Evolutionary conservation across 2,329 filamentous ascomycete species (phyloP).

Genomic region (Aspergillus spinulosporus): DNA sequence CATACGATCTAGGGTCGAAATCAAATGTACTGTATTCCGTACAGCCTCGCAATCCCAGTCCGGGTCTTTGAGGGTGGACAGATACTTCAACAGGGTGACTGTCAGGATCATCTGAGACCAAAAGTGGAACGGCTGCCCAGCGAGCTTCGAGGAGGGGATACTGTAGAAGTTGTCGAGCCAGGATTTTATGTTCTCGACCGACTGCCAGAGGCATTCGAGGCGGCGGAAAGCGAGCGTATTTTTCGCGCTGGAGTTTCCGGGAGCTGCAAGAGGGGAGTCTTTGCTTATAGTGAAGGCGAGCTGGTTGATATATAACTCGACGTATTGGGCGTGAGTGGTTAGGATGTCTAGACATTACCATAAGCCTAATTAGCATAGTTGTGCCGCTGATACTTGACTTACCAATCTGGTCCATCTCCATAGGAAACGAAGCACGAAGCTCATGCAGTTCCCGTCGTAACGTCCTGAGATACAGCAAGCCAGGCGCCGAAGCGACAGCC

Average conservation of each 20-base stretch:
- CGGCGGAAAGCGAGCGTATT: conserved; percentile 31
- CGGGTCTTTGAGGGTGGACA: conserved; percentile 40
- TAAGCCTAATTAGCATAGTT: not conserved
- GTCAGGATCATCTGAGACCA: conserved; percentile 41
- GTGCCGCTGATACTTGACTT: conserved; percentile 4
- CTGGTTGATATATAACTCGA: conserved; percentile 31
- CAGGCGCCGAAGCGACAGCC: conserved; percentile 15
- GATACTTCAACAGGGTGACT: conserved; percentile 38
- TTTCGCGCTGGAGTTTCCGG: conserved; percentile 13
- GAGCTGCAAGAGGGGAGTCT: conserved; percentile 14
- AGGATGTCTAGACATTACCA: conserved; percentile 26
- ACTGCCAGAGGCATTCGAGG: conserved; percentile 37
- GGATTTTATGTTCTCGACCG: conserved; percentile 35
- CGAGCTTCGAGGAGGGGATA: conserved; percentile 26
- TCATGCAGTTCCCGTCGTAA: conserved; percentile 36
- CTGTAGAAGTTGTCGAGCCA: conserved; percentile 37
- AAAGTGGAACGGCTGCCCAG: conserved; percentile 39
- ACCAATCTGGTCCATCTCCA: conserved; percentile 24
- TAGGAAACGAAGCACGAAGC: conserved; percentile 30
- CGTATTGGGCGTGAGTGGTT: conserved; percentile 30
- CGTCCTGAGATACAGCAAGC: conserved; percentile 32
- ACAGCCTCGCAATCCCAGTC: conserved; percentile 42
- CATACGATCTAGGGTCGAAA: conserved; percentile 34
- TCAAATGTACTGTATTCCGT: conserved; percentile 33
- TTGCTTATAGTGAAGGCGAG: conserved; percentile 28